Conservation (phyloP, 345 rosid genomes). For the Eucalyptus coolabah region DNA sequence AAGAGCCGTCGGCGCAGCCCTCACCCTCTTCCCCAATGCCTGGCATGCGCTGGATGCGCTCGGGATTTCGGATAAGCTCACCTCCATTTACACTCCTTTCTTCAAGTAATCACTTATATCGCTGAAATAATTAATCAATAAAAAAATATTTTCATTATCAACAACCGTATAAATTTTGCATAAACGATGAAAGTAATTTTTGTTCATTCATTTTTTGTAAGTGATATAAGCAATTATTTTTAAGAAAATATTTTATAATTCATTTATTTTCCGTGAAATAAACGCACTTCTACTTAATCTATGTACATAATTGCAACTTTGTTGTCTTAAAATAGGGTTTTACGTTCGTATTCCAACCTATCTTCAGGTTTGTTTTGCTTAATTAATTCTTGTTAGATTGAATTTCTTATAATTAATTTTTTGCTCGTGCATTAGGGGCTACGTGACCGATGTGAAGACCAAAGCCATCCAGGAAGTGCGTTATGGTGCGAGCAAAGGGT, state of each 20-base stretch:
- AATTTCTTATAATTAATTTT: neutral
- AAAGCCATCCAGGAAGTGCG: neutral
- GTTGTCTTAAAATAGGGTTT: neutral
- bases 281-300: neutral
- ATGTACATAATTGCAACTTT: neutral
- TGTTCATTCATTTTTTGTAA: too few species aligned
- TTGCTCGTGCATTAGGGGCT: neutral
- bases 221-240: too few species aligned
- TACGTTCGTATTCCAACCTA: neutral
- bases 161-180: fast-evolving
- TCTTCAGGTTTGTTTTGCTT: neutral
- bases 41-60: slow-evolving; percentile 36
- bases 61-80: slow-evolving; percentile 25
- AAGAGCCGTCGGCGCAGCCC: slow-evolving; percentile 14
- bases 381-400: neutral
- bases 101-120: neutral
- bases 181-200: too few species aligned
- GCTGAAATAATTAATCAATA: neutral
- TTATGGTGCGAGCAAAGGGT: neutral
- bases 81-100: neutral
- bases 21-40: slow-evolving; percentile 22
- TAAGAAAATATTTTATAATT: too few species aligned
- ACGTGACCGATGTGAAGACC: slow-evolving; percentile 4
- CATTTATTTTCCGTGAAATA: fast-evolving
- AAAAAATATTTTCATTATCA: too few species aligned